These are phyloP conservation scores for Starmerella sp. DNA, from an alignment of 805 yeast species.

Conservation along the genomic window DNA sequence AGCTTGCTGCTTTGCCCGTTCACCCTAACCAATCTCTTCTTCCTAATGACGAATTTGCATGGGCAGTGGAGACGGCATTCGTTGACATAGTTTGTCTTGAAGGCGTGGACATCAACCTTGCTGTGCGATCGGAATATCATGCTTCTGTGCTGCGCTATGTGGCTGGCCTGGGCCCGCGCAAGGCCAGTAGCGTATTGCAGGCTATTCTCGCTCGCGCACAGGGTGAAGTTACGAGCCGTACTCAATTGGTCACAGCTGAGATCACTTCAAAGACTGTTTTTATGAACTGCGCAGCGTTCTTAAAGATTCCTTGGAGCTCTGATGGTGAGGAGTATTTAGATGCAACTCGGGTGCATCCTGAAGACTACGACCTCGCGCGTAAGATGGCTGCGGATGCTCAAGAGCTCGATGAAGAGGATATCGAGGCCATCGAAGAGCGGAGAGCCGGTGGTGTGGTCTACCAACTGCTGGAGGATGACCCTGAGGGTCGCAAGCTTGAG, in stretches of 20 bases:
- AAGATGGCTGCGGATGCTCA: slow-evolving; percentile 98
- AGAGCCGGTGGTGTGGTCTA: slow-evolving; percentile 59
- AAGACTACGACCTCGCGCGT: slow-evolving; percentile 89
- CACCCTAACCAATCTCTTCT: slow-evolving; percentile 65
- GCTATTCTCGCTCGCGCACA: slow-evolving; percentile 48
- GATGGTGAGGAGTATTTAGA: slow-evolving; percentile 64
- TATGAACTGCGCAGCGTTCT: slow-evolving; percentile 83
- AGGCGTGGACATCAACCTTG: slow-evolving; percentile 88
- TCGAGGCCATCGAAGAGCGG: slow-evolving; percentile 64
- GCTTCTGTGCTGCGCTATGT: slow-evolving; percentile 66
- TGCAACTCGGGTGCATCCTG: slow-evolving; percentile 94
- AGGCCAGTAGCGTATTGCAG: slow-evolving; percentile 75
- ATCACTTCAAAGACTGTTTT: slow-evolving; percentile 72
- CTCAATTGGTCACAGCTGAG: slow-evolving; percentile 72
- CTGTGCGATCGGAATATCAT: slow-evolving; percentile 61
- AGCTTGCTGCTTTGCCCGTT: slow-evolving; percentile 43
- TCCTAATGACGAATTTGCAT: slow-evolving; percentile 48
- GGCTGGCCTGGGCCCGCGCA: slow-evolving; percentile 92
- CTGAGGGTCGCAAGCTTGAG: slow-evolving; percentile 56
- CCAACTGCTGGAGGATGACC: slow-evolving; percentile 58
- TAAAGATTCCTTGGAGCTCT: slow-evolving; percentile 57
- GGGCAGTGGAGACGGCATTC: slow-evolving; percentile 65
- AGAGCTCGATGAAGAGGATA: slow-evolving; percentile 89
- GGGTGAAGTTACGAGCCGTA: slow-evolving; percentile 54
- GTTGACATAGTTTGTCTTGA: slow-evolving; percentile 86